phyloP scores from a whole-genome alignment of 2,329 filamentous ascomycete genomes.

The Rhinocladiella mackenziei region DNA sequence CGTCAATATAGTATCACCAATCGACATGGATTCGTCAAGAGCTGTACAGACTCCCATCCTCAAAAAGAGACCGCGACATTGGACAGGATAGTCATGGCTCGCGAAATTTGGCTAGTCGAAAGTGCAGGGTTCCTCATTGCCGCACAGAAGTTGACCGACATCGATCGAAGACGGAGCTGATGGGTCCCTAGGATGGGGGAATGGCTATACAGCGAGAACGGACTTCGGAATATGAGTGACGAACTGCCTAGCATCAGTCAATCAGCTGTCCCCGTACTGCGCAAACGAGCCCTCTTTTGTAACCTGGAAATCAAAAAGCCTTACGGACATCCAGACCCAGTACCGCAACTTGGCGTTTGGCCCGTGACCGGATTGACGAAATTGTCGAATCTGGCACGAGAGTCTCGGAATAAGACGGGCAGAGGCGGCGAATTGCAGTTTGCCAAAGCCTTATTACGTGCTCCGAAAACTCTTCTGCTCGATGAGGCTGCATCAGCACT shows the following conservation, averaged over 20 bases:
- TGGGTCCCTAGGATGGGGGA: too few relatives aligned
- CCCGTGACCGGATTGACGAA: slow-evolving; percentile 4
- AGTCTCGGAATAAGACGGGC: neutral
- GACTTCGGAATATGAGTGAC: neutral
- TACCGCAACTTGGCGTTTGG: slow-evolving; percentile 8
- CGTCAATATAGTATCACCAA: too few relatives aligned
- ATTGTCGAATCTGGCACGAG: slow-evolving; percentile 4
- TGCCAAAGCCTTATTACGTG: slow-evolving; percentile 74
- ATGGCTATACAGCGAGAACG: too few relatives aligned
- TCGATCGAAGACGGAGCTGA: too few relatives aligned
- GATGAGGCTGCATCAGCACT: slow-evolving; percentile 66
- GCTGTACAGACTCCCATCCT: too few relatives aligned
- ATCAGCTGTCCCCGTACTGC: slow-evolving; percentile 5
- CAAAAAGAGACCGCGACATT: too few relatives aligned
- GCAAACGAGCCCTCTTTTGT: slow-evolving; percentile 8
- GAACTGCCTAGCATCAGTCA: slow-evolving; percentile 5
- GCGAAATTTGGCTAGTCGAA: too few relatives aligned
- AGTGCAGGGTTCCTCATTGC: too few relatives aligned
- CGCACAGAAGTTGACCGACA: too few relatives aligned
- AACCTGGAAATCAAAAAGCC: slow-evolving; percentile 6
- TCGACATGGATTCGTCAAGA: too few relatives aligned
- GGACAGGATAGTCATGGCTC: too few relatives aligned
- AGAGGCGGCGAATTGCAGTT: too few relatives aligned
- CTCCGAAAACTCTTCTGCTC: slow-evolving; percentile 78
- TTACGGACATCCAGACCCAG: slow-evolving; percentile 2